These are phyloP conservation scores for Aspergillus coremiiformis DNA, from an alignment of 495 filamentous ascomycete genomes.

Conservation along the genomic window DNA sequence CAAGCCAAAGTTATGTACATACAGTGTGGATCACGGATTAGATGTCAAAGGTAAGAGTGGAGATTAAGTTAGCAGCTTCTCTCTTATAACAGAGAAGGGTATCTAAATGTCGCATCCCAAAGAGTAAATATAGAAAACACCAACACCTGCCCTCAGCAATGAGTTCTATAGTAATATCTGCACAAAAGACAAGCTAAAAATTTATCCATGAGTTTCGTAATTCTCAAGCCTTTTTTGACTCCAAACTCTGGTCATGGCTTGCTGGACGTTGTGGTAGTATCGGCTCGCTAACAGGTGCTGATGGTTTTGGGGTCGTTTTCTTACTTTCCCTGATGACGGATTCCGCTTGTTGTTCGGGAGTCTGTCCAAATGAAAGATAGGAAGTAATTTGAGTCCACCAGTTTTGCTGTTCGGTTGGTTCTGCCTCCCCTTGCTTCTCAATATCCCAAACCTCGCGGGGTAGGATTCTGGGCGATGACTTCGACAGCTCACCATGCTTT, in stretches of 20 bases:
- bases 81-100: slow-evolving; percentile 10
- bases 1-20: not conserved
- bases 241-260: not conserved
- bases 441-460: slow-evolving; percentile 40
- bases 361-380: slow-evolving; percentile 25
- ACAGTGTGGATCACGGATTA: not conserved
- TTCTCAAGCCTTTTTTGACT: slow-evolving; percentile 8
- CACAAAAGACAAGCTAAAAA: slow-evolving; percentile 1
- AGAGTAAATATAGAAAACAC: not conserved
- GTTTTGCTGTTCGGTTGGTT: slow-evolving; percentile 18
- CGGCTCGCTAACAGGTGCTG: not conserved
- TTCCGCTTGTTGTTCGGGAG: slow-evolving; percentile 13
- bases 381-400: slow-evolving; percentile 31
- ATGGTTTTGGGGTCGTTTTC: not conserved
- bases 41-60: not conserved
- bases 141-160: not conserved
- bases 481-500: slow-evolving; percentile 28
- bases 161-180: slow-evolving; percentile 11
- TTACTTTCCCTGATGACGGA: slow-evolving; percentile 8
- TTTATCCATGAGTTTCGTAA: not conserved
- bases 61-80: not conserved
- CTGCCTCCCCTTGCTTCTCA: slow-evolving; percentile 25
- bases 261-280: not conserved
- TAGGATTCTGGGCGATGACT: slow-evolving; percentile 32
- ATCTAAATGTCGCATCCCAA: slow-evolving; percentile 9